Evolutionary conservation across 352 stramenopile species (phyloP).

Genomic region (Phytopythium mirpurense): DNA sequence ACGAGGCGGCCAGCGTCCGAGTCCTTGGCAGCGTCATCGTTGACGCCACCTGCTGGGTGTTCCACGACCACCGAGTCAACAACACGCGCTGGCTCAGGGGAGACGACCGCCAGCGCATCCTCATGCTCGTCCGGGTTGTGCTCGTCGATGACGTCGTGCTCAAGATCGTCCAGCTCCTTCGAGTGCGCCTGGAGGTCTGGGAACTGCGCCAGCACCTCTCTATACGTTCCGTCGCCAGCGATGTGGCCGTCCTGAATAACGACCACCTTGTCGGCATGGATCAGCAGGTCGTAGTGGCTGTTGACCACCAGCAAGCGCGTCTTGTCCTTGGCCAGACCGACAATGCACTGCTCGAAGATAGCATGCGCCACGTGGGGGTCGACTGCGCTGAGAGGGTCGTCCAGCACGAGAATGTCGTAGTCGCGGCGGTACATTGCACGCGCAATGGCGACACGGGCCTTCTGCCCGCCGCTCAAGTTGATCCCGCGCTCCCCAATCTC

Average conservation of each 20-base stretch:
- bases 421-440: constrained; percentile 81
- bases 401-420: constrained; percentile 89
- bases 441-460: constrained; percentile 80
- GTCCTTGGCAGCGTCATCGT: background rate
- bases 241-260: constrained; percentile 66
- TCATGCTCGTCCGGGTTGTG: background rate
- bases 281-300: constrained; percentile 83
- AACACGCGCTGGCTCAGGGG: background rate
- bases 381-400: constrained; percentile 91
- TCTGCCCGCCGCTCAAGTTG: constrained; percentile 92
- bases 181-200: constrained; percentile 11
- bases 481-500: constrained; percentile 95
- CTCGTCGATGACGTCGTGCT: background rate
- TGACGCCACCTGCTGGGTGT: background rate
- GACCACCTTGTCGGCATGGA: constrained; percentile 38
- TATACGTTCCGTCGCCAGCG: constrained; percentile 63
- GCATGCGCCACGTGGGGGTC: constrained; percentile 92
- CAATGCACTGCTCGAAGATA: constrained; percentile 87
- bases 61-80: background rate
- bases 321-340: constrained; percentile 32
- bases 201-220: constrained; percentile 41
- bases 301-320: constrained; percentile 91
- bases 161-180: background rate
- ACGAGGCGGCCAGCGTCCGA: constrained; percentile 6
- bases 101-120: background rate